Evolutionary conservation across 2,329 filamentous ascomycete genomes (phyloP), one percentile per base, ranked within the genome.

Genomic region (Phoma sp.): DNA sequence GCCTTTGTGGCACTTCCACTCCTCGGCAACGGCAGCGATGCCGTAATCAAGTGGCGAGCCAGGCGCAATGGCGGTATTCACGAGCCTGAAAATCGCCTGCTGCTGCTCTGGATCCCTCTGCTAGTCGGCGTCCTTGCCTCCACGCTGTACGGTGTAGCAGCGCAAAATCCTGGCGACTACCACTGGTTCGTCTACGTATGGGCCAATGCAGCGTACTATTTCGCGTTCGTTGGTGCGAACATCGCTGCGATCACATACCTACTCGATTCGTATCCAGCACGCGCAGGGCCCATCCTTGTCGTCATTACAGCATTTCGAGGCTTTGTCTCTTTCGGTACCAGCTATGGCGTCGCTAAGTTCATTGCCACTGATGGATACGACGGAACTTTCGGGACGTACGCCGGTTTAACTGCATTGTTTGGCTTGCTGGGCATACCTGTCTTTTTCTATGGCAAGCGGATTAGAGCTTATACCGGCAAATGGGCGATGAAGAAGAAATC

Each of bases 301-400:
- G 74, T 81, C 29, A 77, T 81, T 25, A 80, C 77, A 42, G 77
- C 79, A 4, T 72, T 79, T 57, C 69, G 78, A 2, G 78, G 78
- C 0, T 74, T 81, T 34, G 76, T 81, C 7, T 77, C 74, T 1
- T 81, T 81, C 45, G 78, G 78, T 14, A 64, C 64, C 5, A 76
- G 72, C 45, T 78, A 77, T 58, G 75, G 76, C 10, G 74, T 74
- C 14, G 66, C 61, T 10, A 62, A 64, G 10, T 73, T 73, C 49
- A 70, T 74, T 14, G 65, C 68, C 9, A 64, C 56, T 21, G 45
- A 53, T 42, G 71, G 72, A 1, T 74, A 74, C 20, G 66, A 72
- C 42, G 69, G 72, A 4, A 64, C 71, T 0, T 73, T 74, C 17
- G 66, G 65, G 2, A 61, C 64, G 3, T 72, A 71, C 51, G 68